Conservation (phyloP, 768 basidiomycete species). For the Dentipellis sp. region DNA sequence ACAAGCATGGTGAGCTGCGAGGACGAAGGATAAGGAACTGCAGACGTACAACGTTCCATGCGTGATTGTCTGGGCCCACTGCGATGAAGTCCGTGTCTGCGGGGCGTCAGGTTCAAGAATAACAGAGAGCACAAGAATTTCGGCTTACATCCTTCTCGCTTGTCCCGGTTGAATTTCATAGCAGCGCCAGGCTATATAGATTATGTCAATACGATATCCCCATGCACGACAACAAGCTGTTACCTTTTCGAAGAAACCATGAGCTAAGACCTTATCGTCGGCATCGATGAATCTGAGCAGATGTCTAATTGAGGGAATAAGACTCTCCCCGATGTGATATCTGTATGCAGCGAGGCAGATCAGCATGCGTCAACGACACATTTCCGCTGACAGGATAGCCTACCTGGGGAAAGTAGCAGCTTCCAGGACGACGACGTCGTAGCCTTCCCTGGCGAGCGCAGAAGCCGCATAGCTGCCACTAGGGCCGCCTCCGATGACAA, state of each 20-base stretch:
- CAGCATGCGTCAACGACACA: constrained; percentile 16
- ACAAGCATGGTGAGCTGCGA: neutral
- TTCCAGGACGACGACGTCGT: constrained; percentile 49
- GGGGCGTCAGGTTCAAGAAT: neutral
- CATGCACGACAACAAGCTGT: neutral
- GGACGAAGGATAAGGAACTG: neutral
- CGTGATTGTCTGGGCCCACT: constrained; percentile 34
- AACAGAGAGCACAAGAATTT: neutral
- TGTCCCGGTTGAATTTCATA: constrained; percentile 47
- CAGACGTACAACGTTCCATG: constrained; percentile 54
- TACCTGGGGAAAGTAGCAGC: constrained; percentile 38
- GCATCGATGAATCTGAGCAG: constrained; percentile 43
- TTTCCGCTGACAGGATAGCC: neutral
- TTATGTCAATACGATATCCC: too few relatives aligned
- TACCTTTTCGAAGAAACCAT: constrained; percentile 45
- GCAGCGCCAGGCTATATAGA: constrained; percentile 39
- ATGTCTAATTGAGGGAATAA: constrained; percentile 42
- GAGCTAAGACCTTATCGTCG: constrained; percentile 31
- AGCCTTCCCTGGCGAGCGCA: constrained; percentile 44
- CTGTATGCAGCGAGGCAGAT: constrained; percentile 27
- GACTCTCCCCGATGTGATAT: constrained; percentile 42
- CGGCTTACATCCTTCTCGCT: constrained; percentile 47
- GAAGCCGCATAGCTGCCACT: constrained; percentile 46
- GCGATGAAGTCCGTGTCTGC: constrained; percentile 52
- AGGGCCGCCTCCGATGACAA: constrained; percentile 54